Conservation (phyloP, 768 basidiomycete species). For the Lactarius sanguifluus region DNA sequence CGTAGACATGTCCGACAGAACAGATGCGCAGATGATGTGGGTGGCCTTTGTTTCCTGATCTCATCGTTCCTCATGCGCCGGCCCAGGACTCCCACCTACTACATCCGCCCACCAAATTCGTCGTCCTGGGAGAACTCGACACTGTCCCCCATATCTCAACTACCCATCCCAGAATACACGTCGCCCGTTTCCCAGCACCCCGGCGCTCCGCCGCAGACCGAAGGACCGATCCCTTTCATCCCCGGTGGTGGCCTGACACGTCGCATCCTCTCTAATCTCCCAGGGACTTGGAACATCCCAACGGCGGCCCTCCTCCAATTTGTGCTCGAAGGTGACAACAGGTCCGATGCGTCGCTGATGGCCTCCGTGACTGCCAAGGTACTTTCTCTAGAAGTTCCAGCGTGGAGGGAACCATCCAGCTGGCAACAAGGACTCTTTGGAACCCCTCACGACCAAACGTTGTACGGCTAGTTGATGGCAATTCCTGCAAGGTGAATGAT, state of each 20-base stretch:
- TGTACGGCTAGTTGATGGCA: conserved; percentile 54
- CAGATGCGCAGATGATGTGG: conserved; percentile 77
- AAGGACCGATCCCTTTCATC: conserved; percentile 60
- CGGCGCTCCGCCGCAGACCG: conserved; percentile 32
- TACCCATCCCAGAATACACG: conserved; percentile 57
- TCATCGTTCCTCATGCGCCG: conserved; percentile 2
- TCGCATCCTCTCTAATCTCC: conserved; percentile 53
- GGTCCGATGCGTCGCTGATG: conserved; percentile 63
- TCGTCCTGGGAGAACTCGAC: conserved; percentile 46
- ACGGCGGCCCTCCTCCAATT: conserved; percentile 67
- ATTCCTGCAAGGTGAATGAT: not conserved
- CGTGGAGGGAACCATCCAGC: conserved; percentile 65
- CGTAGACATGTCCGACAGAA: conserved; percentile 70
- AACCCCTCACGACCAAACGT: conserved; percentile 66
- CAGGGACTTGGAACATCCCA: conserved; percentile 50
- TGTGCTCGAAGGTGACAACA: conserved; percentile 81
- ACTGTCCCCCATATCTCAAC: conserved; percentile 43
- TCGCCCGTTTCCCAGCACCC: conserved; percentile 46
- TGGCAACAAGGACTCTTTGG: conserved; percentile 69
- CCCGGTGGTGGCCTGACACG: conserved; percentile 76
- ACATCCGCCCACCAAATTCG: conserved; percentile 47
- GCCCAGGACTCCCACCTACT: conserved; percentile 63
- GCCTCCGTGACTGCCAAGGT: conserved; percentile 54
- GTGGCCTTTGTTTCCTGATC: conserved; percentile 29
- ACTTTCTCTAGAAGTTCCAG: conserved; percentile 39